phyloP scores from a whole-genome alignment of 2,329 filamentous ascomycete genomes.

The Microascus cirrosus region DNA sequence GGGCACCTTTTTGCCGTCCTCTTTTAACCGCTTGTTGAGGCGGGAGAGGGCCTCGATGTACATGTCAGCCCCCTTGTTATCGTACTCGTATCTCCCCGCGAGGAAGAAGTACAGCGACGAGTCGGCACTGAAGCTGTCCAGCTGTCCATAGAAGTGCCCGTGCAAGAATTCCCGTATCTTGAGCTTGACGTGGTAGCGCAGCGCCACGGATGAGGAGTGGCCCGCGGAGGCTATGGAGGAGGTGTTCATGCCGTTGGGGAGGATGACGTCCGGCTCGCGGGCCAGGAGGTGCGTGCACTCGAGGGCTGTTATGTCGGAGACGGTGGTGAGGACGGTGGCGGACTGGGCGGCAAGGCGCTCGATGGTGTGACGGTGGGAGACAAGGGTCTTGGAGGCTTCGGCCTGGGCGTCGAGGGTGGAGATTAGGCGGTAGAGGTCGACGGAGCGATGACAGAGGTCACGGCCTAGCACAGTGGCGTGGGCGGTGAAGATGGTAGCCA shows the following conservation, averaged over 20 bases:
- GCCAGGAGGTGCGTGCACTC: conserved; percentile 96
- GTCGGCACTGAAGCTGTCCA: conserved; percentile 84
- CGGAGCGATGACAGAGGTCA: neutral
- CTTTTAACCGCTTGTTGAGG: conserved; percentile 86
- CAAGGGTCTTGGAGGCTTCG: neutral
- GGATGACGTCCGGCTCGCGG: conserved; percentile 90
- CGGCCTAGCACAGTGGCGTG: conserved; percentile 1
- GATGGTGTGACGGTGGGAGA: neutral
- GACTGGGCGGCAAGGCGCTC: neutral
- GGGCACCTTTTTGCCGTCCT: conserved; percentile 63
- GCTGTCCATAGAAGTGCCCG: conserved; percentile 96
- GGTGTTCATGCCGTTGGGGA: conserved; percentile 94
- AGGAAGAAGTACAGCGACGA: conserved; percentile 98
- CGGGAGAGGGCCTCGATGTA: conserved; percentile 95
- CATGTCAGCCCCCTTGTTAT: conserved; percentile 99
- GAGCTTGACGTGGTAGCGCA: conserved; percentile 85
- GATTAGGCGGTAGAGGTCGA: neutral
- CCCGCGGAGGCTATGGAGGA: conserved; percentile 32
- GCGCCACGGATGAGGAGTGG: conserved; percentile 68
- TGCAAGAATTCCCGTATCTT: conserved; percentile 98
- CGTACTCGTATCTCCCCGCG: conserved; percentile 90
- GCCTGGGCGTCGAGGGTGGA: neutral
- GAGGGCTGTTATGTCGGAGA: conserved; percentile 56
- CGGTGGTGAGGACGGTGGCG: neutral
- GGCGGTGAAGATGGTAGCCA: neutral